Percentiles rank a stretch among this genome's conserved stretches.
These are phyloP conservation scores for Lithohypha guttulata DNA, from an alignment of 2,329 filamentous ascomycete genomes.

Conservation along the genomic window DNA sequence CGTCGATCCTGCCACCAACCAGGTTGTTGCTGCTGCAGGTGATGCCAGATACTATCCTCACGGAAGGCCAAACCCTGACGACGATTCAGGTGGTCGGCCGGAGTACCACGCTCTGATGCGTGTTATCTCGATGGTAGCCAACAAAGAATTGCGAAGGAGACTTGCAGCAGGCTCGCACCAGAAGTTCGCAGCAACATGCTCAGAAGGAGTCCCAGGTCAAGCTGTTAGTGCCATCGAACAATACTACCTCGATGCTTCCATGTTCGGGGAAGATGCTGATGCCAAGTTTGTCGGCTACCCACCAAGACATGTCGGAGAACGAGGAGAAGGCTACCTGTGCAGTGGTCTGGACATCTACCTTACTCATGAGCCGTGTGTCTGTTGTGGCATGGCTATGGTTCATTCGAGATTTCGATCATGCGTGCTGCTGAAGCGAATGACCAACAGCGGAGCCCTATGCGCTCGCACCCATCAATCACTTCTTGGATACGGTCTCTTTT, in stretches of 20 bases:
- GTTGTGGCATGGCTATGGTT: constrained; percentile 93
- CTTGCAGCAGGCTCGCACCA: constrained; percentile 19
- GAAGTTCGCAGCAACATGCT: constrained; percentile 19
- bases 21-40: constrained; percentile 34
- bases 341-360: constrained; percentile 88
- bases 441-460: constrained; percentile 68
- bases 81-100: constrained; percentile 28
- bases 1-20: constrained; percentile 33
- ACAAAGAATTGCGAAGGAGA: constrained; percentile 27
- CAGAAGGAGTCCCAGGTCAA: constrained; percentile 20
- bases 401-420: constrained; percentile 86
- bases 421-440: constrained; percentile 70
- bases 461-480: constrained; percentile 33
- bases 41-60: constrained; percentile 29
- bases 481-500: constrained; percentile 51
- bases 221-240: constrained; percentile 18
- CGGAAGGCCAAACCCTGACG: constrained; percentile 4
- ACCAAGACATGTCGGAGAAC: constrained; percentile 31
- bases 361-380: constrained; percentile 90
- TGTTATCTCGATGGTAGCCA: constrained; percentile 32
- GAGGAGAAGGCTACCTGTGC: constrained; percentile 74
- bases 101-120: constrained; percentile 39
- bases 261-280: constrained; percentile 6
- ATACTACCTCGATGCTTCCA: constrained; percentile 11
- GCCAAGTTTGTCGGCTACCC: constrained; percentile 4